Conservation (phyloP, 495 filamentous ascomycete genomes). For the Amphirosellinia nigrospora region DNA sequence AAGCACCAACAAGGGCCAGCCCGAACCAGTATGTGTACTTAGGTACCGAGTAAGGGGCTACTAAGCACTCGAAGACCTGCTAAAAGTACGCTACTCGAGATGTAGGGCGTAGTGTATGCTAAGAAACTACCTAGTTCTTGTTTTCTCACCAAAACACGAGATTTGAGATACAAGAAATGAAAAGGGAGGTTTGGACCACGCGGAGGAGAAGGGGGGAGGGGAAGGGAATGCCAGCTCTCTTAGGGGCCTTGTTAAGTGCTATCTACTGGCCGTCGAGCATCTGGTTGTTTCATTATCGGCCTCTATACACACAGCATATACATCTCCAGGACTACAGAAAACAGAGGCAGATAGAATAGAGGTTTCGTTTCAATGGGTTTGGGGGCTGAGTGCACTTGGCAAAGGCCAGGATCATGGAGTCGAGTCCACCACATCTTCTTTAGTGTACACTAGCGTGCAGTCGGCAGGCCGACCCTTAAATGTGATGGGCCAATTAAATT, state of each 20-base stretch:
- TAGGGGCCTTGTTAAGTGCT: background rate
- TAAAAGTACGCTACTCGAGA: background rate
- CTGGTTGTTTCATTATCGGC: background rate
- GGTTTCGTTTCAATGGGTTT: background rate
- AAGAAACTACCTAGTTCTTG: background rate
- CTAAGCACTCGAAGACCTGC: background rate
- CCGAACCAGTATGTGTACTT: background rate
- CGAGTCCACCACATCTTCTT: background rate
- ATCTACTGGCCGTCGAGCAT: background rate
- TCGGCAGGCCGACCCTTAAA: background rate
- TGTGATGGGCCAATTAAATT: background rate
- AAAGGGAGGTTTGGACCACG: background rate
- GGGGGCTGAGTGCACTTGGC: constrained; percentile 18
- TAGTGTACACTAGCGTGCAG: background rate
- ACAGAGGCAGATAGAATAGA: background rate
- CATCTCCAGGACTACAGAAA: background rate
- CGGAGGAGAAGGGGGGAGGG: background rate
- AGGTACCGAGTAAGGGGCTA: background rate
- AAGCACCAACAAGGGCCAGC: constrained; percentile 9
- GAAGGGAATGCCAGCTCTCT: no score
- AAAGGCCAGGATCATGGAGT: background rate
- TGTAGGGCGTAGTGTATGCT: background rate
- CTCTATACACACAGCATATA: background rate
- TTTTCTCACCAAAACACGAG: background rate
- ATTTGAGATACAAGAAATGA: background rate